Evolutionary conservation across 805 yeast species (phyloP).

Genomic region (Lachancea dasiensis): DNA sequence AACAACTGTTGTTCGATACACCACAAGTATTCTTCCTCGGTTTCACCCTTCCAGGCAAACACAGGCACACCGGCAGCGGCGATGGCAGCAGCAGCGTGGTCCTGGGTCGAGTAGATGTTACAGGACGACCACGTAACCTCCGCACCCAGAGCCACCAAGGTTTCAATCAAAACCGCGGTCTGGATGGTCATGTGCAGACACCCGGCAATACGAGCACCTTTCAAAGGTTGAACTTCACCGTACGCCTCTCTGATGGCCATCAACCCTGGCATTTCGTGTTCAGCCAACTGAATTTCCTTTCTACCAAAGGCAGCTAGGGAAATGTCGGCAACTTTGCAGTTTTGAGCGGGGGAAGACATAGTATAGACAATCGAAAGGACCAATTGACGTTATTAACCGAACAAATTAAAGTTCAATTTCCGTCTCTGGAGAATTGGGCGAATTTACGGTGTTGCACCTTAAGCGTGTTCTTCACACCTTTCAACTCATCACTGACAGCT

Average conservation of each 20-base stretch:
- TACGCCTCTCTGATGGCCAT: conserved; percentile 94
- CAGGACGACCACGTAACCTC: conserved; percentile 99
- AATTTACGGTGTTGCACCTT: too few relatives aligned
- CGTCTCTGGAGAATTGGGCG: too few relatives aligned
- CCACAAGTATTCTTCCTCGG: conserved; percentile 99
- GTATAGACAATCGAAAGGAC: too few relatives aligned
- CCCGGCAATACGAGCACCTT: conserved; percentile 98
- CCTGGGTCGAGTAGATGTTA: conserved; percentile 99
- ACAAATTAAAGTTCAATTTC: too few relatives aligned
- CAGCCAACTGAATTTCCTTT: conserved; percentile 97
- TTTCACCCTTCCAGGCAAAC: conserved; percentile 99
- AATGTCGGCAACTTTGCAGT: conserved; percentile 95
- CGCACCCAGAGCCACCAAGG: conserved; percentile 95
- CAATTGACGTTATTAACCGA: too few relatives aligned
- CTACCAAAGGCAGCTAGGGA: conserved; percentile 99
- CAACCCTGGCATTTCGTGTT: conserved; percentile 99
- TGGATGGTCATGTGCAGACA: conserved; percentile 99
- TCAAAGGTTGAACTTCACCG: conserved; percentile 88
- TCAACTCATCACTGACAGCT: neutral
- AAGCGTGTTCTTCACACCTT: too few relatives aligned
- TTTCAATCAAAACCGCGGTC: conserved; percentile 98
- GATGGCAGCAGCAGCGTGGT: conserved; percentile 99
- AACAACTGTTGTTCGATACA: conserved; percentile 98
- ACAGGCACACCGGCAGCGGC: conserved; percentile 99
- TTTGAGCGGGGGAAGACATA: conserved; percentile 59